Percentiles rank a stretch among this genome's conserved stretches.
Conservation (phyloP, 1,284 basidiomycete genomes). For the Rhodotorula sp. region DNA sequence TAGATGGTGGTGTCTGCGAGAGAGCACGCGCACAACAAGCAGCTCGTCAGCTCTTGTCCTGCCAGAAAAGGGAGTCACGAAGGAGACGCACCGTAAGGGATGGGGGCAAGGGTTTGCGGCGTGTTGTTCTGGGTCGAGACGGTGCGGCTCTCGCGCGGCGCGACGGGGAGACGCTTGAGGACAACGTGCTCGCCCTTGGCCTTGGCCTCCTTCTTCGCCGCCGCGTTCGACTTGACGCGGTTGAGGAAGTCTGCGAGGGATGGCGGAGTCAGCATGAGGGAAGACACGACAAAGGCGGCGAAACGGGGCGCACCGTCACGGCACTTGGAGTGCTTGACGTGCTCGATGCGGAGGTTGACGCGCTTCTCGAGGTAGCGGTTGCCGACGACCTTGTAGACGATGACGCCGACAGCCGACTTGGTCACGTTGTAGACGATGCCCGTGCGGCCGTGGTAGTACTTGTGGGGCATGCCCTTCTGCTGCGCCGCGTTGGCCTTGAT, state of each 20-base stretch:
- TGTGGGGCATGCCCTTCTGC: constrained; percentile 99
- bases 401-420: constrained; percentile 89
- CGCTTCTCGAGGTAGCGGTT: constrained; percentile 99
- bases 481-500: constrained; percentile 99
- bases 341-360: constrained; percentile 98
- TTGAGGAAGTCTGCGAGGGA: constrained; percentile 77
- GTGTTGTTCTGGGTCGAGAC: constrained; percentile 74
- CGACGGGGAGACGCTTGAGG: constrained; percentile 83
- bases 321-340: constrained; percentile 97
- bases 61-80: background rate
- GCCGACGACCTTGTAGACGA: constrained; percentile 98
- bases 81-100: constrained; percentile 60
- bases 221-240: constrained; percentile 91
- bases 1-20: constrained; percentile 38
- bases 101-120: constrained; percentile 89
- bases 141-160: constrained; percentile 77
- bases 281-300: background rate
- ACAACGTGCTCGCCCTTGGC: constrained; percentile 83
- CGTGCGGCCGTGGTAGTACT: constrained; percentile 71
- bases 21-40: background rate
- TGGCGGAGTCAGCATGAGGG: background rate
- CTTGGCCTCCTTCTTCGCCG: constrained; percentile 79
- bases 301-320: constrained; percentile 60
- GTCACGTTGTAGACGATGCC: constrained; percentile 99
- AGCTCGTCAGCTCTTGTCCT: background rate